Conservation (phyloP, 768 basidiomycete species). For the Pulveroboletus sp. region DNA sequence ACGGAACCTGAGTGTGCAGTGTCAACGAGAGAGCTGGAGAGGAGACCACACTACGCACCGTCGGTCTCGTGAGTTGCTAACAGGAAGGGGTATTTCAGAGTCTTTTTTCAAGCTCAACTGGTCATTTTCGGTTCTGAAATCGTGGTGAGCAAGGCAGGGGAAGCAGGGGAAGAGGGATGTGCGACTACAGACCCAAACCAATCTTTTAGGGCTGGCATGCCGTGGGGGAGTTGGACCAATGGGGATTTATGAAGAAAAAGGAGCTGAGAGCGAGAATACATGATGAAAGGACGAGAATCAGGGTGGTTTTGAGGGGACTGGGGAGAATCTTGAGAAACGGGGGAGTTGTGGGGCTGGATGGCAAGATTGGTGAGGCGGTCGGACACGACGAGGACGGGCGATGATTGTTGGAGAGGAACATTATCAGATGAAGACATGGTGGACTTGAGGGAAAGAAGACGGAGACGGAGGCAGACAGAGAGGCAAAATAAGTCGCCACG, state of each 20-base stretch:
- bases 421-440: conserved; percentile 34
- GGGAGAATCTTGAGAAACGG: conserved; percentile 7
- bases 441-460: conserved; percentile 8
- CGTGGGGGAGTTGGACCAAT: conserved; percentile 60
- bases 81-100: conserved; percentile 46
- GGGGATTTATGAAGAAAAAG: conserved; percentile 71
- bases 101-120: conserved; percentile 51
- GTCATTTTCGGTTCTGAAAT: conserved; percentile 44
- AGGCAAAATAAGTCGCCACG: conserved; percentile 16
- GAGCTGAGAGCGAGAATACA: conserved; percentile 68
- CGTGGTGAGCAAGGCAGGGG: conserved; percentile 16
- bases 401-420: conserved; percentile 10
- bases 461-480: conserved; percentile 4
- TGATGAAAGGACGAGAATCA: conserved; percentile 43
- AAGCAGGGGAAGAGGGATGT: conserved; percentile 8
- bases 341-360: conserved; percentile 17
- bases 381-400: conserved; percentile 26
- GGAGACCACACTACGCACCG: conserved; percentile 40
- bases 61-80: conserved; percentile 57
- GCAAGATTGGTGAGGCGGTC: conserved; percentile 32
- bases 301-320: conserved; percentile 17
- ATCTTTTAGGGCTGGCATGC: conserved; percentile 78
- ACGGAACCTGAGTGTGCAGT: conserved; percentile 50
- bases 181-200: conserved; percentile 75
- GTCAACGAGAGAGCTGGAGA: conserved; percentile 6